Evolutionary conservation across 768 basidiomycete genomes (phyloP).

Genomic region (Leucosporidium yakuticum): DNA sequence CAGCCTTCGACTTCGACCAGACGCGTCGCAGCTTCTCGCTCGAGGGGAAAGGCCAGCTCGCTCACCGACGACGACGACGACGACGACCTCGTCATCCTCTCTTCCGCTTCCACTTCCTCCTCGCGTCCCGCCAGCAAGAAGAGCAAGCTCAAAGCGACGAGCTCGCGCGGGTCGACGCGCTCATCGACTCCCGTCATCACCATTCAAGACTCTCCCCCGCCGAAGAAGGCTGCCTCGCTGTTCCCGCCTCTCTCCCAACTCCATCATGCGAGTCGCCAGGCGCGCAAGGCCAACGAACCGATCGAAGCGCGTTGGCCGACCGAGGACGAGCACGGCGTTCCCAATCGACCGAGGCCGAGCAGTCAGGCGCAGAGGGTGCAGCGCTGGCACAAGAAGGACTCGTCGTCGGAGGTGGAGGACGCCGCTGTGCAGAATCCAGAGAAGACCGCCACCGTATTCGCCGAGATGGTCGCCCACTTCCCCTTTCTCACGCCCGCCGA

Average conservation of each 20-base stretch:
- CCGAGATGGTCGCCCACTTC: background rate
- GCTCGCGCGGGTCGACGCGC: background rate
- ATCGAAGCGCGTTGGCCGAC: constrained; percentile 25
- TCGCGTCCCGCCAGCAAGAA: background rate
- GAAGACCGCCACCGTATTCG: background rate
- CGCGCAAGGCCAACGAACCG: background rate
- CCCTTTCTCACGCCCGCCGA: background rate
- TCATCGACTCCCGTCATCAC: background rate
- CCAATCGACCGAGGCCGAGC: background rate
- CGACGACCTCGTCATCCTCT: background rate
- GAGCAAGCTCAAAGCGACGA: background rate
- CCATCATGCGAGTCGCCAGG: background rate
- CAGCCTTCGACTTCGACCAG: background rate
- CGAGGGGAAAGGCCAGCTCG: background rate
- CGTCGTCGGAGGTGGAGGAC: too few relatives aligned
- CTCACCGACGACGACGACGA: background rate
- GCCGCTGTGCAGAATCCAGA: background rate
- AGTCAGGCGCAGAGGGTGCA: background rate
- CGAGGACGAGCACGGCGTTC: constrained; percentile 19
- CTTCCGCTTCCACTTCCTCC: background rate
- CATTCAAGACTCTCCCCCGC: constrained; percentile 4
- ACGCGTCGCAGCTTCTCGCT: background rate
- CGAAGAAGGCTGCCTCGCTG: background rate
- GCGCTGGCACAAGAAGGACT: background rate
- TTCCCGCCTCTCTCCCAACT: constrained; percentile 12